Evolutionary conservation across 2,329 filamentous ascomycete genomes (phyloP).

Genomic region (Cyphellophora attinorum): DNA sequence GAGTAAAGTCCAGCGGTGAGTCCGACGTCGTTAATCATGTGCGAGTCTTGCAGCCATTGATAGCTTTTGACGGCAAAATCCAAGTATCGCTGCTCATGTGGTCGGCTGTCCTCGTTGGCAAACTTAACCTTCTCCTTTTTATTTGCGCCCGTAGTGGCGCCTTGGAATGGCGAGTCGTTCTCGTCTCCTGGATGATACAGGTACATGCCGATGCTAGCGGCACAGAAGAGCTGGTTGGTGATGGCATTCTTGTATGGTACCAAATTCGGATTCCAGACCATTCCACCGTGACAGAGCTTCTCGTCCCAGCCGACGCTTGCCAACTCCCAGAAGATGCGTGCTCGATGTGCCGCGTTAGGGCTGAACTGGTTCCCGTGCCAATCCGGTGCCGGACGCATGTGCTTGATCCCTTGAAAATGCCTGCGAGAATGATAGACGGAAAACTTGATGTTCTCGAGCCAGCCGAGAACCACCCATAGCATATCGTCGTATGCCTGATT

Average conservation of each 20-base stretch:
- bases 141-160: conserved; percentile 18
- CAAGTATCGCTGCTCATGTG: conserved; percentile 56
- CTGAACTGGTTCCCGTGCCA: conserved; percentile 76
- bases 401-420: conserved; percentile 39
- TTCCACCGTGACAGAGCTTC: conserved; percentile 71
- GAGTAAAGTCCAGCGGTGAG: conserved; percentile 59
- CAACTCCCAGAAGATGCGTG: conserved; percentile 76
- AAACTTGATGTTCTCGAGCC: conserved; percentile 75
- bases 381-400: conserved; percentile 9
- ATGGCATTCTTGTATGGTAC: conserved; percentile 91
- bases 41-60: conserved; percentile 65
- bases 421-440: conserved; percentile 57
- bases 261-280: conserved; percentile 78
- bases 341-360: conserved; percentile 69
- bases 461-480: conserved; percentile 87
- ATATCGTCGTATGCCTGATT: conserved; percentile 86
- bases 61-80: conserved; percentile 69
- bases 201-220: conserved; percentile 82
- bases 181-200: conserved; percentile 74
- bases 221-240: conserved; percentile 82
- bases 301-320: conserved; percentile 74
- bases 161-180: conserved; percentile 55
- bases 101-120: too few relatives aligned
- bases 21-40: conserved; percentile 77
- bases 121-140: conserved; percentile 16